Base-by-base conservation (phyloP, 2,329 filamentous ascomycete species). In the Trichoderma polysporum region DNA sequence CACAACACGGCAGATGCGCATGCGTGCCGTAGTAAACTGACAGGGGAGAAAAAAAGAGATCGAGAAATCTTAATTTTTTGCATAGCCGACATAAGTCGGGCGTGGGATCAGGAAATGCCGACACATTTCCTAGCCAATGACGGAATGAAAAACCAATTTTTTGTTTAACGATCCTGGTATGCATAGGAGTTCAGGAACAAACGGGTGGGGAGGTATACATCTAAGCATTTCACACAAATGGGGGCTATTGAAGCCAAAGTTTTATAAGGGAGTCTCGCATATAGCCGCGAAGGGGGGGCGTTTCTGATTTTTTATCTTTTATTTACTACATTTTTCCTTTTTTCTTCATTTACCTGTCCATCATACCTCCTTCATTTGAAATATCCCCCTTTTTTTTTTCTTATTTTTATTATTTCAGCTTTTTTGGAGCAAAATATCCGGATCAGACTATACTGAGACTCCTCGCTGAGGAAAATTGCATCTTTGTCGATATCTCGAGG, bases 1-100 rank as follows among this genome's bases (percentile, higher is more conserved):
- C 68, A 82, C 81, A 37, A 82, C 81, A 17, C 74, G 80, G 68
- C 71, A 72, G 29, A 79, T 80, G 78, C 75, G 78, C 49, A 75
- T 69, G 58, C 75, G 75, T 19, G 61, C 71, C 15, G 66, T 60
- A 15, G 68, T 17, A 2, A 67, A 67, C 22, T 67, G 41, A 63
- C n/a, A n/a, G n/a, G n/a, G n/a, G n/a, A 25, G 6, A 41, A 58
- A 58, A 15, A n/a, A 33, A 15, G 35, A 41, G 27, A 13, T 9
- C 9, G 4, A 8, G 13, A 25, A 33, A 35, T 54, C 7, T 56
- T 64, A 9, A 41, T 19, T 54, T 35, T 53, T 64, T 64, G 61
- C 61, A 64, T 64, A 56, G 37, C 61, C 50, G 61, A 56, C 27
- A 19, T 22, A 9, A 12, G 9, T 35, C 54, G 50, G 61, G 61